Percentiles rank a stretch among this genome's conserved stretches.
These are phyloP conservation scores for Termitomyces sp. DNA, from an alignment of 1,284 basidiomycete genomes.

Conservation along the genomic window DNA sequence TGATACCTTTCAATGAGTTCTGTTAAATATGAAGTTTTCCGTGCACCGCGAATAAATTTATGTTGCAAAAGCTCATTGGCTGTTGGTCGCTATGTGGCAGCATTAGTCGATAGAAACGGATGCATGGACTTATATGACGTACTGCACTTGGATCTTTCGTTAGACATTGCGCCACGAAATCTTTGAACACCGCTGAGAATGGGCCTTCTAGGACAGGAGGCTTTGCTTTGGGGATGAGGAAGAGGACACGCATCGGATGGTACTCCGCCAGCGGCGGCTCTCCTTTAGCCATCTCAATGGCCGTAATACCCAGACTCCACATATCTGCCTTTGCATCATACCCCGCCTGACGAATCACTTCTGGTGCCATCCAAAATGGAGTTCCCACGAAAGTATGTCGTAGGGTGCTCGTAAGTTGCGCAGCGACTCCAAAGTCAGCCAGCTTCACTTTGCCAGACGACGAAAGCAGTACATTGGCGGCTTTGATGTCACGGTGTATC, in stretches of 20 bases:
- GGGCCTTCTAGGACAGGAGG: conserved; percentile 85
- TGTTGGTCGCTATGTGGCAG: conserved; percentile 65
- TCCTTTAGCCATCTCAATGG: conserved; percentile 93
- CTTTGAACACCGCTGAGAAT: conserved; percentile 85
- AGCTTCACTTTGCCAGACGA: conserved; percentile 92
- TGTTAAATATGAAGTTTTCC: conserved; percentile 75
- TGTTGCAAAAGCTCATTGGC: conserved; percentile 91
- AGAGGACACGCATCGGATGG: conserved; percentile 93
- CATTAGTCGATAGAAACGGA: conserved; percentile 16
- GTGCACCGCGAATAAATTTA: conserved; percentile 83
- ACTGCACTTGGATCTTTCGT: conserved; percentile 87
- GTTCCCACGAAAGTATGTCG: conserved; percentile 95
- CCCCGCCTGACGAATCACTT: conserved; percentile 94
- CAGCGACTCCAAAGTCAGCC: conserved; percentile 95
- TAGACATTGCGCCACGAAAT: conserved; percentile 87
- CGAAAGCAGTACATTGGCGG: conserved; percentile 91
- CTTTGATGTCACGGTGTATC: conserved; percentile 98
- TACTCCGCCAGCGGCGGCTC: conserved; percentile 92
- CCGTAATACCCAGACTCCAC: conserved; percentile 96
- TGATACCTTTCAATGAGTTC: conserved; percentile 85
- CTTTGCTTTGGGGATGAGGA: conserved; percentile 95
- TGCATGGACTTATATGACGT: conserved; percentile 23
- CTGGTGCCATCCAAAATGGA: conserved; percentile 98
- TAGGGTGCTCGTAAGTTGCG: conserved; percentile 83
- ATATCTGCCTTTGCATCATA: conserved; percentile 96